A percentile compares a stretch with the other conserved stretches of the same genome.
These are phyloP conservation scores for Thielaviopsis ethacetica DNA, from an alignment of 2,329 filamentous ascomycete genomes.

Conservation along the genomic window DNA sequence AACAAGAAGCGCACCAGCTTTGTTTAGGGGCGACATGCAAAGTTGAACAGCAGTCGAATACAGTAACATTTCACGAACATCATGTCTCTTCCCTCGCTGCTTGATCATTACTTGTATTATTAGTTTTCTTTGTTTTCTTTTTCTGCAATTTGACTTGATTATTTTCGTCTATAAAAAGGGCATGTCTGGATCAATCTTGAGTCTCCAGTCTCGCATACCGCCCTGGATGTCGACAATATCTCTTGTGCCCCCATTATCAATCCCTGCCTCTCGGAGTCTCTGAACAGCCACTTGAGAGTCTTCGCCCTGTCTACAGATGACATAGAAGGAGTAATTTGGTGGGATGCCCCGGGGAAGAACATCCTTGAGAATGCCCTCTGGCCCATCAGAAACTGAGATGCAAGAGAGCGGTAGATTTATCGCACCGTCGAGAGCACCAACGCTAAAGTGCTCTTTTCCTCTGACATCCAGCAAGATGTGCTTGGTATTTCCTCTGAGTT, in stretches of 20 bases:
- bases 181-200: slow-evolving; percentile 42
- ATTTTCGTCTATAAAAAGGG: slow-evolving; percentile 29
- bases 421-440: slow-evolving; percentile 60
- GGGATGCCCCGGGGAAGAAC: slow-evolving; percentile 26
- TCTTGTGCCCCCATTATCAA: slow-evolving; percentile 33
- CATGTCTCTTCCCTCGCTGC: slow-evolving; percentile 2
- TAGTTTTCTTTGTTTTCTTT: not conserved
- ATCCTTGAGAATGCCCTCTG: slow-evolving; percentile 12
- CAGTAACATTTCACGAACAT: not conserved
- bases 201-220: slow-evolving; percentile 57
- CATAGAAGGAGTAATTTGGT: slow-evolving; percentile 41
- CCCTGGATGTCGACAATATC: slow-evolving; percentile 56
- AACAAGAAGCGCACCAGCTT: slow-evolving; percentile 71
- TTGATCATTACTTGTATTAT: not conserved
- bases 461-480: slow-evolving; percentile 67
- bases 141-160: not conserved
- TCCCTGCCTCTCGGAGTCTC: slow-evolving; percentile 45
- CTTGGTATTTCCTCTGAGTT: slow-evolving; percentile 7
- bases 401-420: slow-evolving; percentile 47
- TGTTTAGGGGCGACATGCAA: slow-evolving; percentile 26
- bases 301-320: slow-evolving; percentile 61
- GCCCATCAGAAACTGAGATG: slow-evolving; percentile 31
- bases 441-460: slow-evolving; percentile 68
- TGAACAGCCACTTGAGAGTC: slow-evolving; percentile 58
- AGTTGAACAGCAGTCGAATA: not conserved